Base-by-base conservation (phyloP, 2,329 filamentous ascomycete species). In the Epichloe sp. region DNA sequence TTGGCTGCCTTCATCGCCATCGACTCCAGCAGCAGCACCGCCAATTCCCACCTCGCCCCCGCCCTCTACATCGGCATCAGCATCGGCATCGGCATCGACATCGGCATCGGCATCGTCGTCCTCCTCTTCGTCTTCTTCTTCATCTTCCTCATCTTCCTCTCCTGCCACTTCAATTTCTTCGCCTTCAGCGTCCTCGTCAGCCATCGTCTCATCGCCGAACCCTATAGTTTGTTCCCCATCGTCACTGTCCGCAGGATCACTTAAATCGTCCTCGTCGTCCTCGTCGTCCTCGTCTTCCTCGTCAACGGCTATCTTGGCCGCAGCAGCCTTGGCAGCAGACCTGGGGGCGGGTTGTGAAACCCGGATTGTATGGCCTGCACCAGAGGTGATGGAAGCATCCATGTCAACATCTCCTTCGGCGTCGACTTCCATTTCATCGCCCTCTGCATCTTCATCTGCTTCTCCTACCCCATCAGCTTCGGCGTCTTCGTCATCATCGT, bases 191-290 rank as follows among this genome's bases (percentile, higher is more conserved):
- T 76, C 74, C 38, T 74, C 71, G 15, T 69, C 69, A 10, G 63
- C 67, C 56, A 74, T 70, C 6, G 71, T 73, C 51, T 74, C 73
- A 49, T 76, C 65, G 7, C 69, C 58, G 66, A 68, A 61, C 5
- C 63, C 66, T 55, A 69, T 60, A 43, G 63, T 69, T 26, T 65
- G 60, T 35, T 68, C 66, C 15, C 61, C 63, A 10, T 63, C 67
- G 17, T 79, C 74, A 55, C 74, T 78, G 44, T 78, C 74, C 8
- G 59, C 67, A 5, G 76, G 67, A 41, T 79, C 76, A 55, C 76
- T 79, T 4, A 79, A 70, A 55, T 79, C 75, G 41, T 78, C 68
- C 6, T 76, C 73, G 12, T 70, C 66, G 5, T 66, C 52, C 55
- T 75, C 73, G 40, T 75, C 74, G 4, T 75, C 73, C 6, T 74